Percentiles rank a stretch among this genome's conserved stretches.
Conservation (phyloP, 768 basidiomycete species). For the Russula earlei region DNA sequence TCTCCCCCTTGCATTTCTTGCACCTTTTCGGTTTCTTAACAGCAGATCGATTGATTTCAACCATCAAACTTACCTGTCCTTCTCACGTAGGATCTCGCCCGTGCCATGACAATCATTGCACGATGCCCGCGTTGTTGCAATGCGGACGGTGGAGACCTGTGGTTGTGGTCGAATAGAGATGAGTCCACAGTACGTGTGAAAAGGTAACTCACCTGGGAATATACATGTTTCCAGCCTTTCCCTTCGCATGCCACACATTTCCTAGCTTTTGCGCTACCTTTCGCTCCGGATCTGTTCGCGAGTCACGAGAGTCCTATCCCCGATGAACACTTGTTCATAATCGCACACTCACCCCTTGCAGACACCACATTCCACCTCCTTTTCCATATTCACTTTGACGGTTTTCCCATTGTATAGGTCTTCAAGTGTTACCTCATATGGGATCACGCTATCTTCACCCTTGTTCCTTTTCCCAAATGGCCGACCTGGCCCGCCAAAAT, state of each 20-base stretch:
- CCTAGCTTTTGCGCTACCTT: conserved; percentile 76
- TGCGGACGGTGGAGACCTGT: conserved; percentile 37
- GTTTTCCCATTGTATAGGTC: conserved; percentile 89
- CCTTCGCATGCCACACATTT: conserved; percentile 75
- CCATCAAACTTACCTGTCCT: conserved; percentile 52
- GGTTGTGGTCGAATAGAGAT: not conserved
- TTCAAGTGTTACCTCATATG: conserved; percentile 81
- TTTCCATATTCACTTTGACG: conserved; percentile 83
- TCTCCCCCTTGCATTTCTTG: conserved; percentile 90
- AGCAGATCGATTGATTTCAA: not conserved
- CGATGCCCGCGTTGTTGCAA: conserved; percentile 42
- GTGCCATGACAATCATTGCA: conserved; percentile 65
- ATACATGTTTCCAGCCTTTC: conserved; percentile 62
- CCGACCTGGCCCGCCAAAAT: conserved; percentile 32
- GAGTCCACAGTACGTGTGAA: not conserved
- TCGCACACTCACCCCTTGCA: conserved; percentile 66
- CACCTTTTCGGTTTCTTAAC: conserved; percentile 44
- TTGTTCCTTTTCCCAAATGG: conserved; percentile 36
- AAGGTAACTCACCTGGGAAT: conserved; percentile 39
- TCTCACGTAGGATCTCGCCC: conserved; percentile 69
- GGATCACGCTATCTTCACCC: conserved; percentile 65
- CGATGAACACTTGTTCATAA: conserved; percentile 8
- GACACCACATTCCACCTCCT: conserved; percentile 62
- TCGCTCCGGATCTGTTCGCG: conserved; percentile 61
- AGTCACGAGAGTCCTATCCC: conserved; percentile 11